Conservation (phyloP, 2,329 filamentous ascomycete genomes). For the Alternaria ethzedia region DNA sequence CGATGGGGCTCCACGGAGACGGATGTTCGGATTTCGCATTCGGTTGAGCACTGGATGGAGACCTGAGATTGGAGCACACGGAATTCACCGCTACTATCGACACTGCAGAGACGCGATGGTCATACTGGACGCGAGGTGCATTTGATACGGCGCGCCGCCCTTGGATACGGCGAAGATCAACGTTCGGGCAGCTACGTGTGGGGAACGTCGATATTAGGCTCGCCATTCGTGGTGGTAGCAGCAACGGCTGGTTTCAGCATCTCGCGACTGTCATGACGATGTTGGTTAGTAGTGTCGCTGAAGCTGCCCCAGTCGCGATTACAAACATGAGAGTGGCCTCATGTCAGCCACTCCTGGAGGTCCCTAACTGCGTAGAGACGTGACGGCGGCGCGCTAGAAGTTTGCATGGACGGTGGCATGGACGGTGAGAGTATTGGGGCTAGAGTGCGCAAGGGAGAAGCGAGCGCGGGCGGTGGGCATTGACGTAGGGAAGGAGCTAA, state of each 20-base stretch:
- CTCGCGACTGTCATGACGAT: neutral
- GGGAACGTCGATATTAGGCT: neutral
- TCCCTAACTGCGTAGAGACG: neutral
- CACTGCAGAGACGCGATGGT: neutral
- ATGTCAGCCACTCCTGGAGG: neutral
- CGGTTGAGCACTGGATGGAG: neutral
- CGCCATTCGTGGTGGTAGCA: neutral
- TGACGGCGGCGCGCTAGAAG: conserved; percentile 3
- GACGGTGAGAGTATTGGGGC: conserved; percentile 4
- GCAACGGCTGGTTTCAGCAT: conserved; percentile 4
- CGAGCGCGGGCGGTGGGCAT: conserved; percentile 4
- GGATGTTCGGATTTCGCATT: neutral
- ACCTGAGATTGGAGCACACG: neutral
- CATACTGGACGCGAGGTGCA: neutral
- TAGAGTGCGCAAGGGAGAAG: conserved; percentile 6
- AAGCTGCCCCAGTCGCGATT: neutral
- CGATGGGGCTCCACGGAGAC: neutral
- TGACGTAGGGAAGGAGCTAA: conserved; percentile 5
- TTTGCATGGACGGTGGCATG: conserved; percentile 8
- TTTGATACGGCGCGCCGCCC: neutral
- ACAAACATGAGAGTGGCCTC: neutral
- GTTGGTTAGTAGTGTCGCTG: neutral
- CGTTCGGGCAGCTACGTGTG: conserved; percentile 3
- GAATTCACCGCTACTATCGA: neutral
- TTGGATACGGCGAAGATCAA: conserved; percentile 5